Evolutionary conservation across 2,329 filamentous ascomycete species (phyloP).

Genomic region (Cladophialophora exuberans): DNA sequence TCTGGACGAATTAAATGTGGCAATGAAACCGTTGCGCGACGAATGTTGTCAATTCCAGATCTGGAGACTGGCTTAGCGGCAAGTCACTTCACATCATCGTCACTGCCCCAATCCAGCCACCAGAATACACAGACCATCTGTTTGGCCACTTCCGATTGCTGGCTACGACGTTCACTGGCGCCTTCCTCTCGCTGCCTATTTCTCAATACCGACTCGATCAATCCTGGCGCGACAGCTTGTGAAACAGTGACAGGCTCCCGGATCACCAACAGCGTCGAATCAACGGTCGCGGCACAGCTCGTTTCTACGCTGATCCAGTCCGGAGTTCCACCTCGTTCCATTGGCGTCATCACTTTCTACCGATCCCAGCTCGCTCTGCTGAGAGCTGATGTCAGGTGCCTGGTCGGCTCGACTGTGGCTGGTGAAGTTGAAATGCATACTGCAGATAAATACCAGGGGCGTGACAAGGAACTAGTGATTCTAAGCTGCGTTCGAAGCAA

Average conservation of each 20-base stretch:
- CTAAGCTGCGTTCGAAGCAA: constrained; percentile 88
- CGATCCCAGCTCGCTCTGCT: constrained; percentile 86
- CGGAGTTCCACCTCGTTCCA: constrained; percentile 74
- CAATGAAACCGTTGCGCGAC: constrained; percentile 71
- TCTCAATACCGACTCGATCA: constrained; percentile 82
- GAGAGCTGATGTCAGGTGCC: constrained; percentile 67
- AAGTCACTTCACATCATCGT: constrained; percentile 63
- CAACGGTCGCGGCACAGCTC: constrained; percentile 74
- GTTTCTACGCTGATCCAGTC: constrained; percentile 76
- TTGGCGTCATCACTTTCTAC: constrained; percentile 97
- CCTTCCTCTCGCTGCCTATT: constrained; percentile 78
- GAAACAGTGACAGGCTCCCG: constrained; percentile 73
- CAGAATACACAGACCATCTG: constrained; percentile 34
- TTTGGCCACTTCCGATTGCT: constrained; percentile 60
- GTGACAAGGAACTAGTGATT: constrained; percentile 91
- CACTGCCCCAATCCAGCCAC: constrained; percentile 13
- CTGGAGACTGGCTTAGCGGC: constrained; percentile 60
- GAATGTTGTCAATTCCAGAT: constrained; percentile 69
- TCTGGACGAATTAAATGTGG: constrained; percentile 88
- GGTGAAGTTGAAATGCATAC: constrained; percentile 88
- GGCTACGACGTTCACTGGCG: constrained; percentile 72
- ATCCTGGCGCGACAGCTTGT: constrained; percentile 61
- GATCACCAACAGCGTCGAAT: constrained; percentile 86
- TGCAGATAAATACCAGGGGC: constrained; percentile 92
- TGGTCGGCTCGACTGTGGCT: constrained; percentile 40